A percentile compares a stretch with the other conserved stretches of the same genome.
Evolutionary conservation across 257 asterid species (phyloP).

Genomic region (Paulownia fortunei): DNA sequence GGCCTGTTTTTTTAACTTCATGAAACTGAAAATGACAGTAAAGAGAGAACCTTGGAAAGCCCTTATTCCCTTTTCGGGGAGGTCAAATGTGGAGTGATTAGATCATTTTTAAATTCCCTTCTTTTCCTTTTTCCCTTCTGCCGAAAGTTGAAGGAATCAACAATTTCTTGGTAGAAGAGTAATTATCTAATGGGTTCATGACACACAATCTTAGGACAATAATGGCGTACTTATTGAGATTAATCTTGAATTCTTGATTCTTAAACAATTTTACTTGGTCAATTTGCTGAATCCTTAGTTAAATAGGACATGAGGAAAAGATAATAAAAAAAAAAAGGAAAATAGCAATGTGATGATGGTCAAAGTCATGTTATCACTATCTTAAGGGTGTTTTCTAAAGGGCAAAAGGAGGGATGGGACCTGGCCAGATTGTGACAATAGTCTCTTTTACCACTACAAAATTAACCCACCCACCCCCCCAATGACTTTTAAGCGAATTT

Average conservation of each 20-base stretch:
- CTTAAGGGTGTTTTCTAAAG: not conserved
- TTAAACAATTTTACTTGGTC: not conserved
- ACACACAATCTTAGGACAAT: not conserved
- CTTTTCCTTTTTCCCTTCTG: not conserved
- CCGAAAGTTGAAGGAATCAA: slow-evolving; percentile 15
- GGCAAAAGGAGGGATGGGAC: not conserved
- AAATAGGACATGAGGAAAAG: not conserved
- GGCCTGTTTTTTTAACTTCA: not conserved
- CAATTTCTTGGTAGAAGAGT: not conserved
- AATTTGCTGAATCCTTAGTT: not conserved
- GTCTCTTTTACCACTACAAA: not conserved
- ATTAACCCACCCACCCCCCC: not conserved
- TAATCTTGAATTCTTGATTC: not conserved
- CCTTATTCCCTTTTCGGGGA: not conserved
- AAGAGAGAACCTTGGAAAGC: not conserved
- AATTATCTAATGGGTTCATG: not conserved
- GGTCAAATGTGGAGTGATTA: not conserved
- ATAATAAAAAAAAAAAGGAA: not conserved
- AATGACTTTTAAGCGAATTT: not conserved
- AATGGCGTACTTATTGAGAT: not conserved
- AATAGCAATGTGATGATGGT: slow-evolving; percentile 9
- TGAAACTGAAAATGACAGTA: not conserved
- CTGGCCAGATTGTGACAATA: slow-evolving; percentile 7
- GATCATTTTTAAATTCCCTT: not conserved
- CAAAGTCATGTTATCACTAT: not conserved